Conservation (phyloP, 2,329 filamentous ascomycete genomes). For the Simplicillium aogashimaense region DNA sequence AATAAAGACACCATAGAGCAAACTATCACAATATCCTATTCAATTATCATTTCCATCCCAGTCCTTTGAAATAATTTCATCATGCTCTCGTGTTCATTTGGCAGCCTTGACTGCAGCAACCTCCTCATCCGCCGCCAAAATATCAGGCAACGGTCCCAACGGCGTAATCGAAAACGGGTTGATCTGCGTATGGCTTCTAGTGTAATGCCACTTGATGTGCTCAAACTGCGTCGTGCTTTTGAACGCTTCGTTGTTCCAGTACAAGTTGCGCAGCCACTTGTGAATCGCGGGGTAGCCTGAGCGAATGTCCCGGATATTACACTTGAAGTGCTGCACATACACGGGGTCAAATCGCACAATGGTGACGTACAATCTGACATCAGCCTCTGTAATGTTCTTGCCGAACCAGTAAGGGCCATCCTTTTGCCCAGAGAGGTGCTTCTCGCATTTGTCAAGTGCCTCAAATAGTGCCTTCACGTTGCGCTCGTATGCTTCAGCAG, state of each 20-base stretch:
- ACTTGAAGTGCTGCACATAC: conserved; percentile 84
- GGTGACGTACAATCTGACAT: conserved; percentile 67
- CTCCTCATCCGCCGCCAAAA: conserved; percentile 70
- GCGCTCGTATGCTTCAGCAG: conserved; percentile 71
- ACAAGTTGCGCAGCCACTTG: conserved; percentile 71
- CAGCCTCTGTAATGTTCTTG: conserved; percentile 65
- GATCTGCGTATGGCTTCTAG: conserved; percentile 53
- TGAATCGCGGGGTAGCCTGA: conserved; percentile 75
- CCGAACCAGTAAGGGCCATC: conserved; percentile 67
- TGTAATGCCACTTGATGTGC: conserved; percentile 81
- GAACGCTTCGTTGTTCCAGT: conserved; percentile 77
- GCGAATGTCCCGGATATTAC: conserved; percentile 77
- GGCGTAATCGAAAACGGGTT: conserved; percentile 70
- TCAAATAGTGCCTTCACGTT: conserved; percentile 63
- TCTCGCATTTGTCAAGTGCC: conserved; percentile 67
- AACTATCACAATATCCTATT: no score
- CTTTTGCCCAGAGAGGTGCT: conserved; percentile 44
- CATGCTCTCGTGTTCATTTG: not conserved
- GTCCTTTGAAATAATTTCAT: not conserved
- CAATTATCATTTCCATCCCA: not conserved
- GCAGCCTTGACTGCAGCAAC: conserved; percentile 44
- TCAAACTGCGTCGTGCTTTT: conserved; percentile 78
- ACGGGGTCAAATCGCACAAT: conserved; percentile 66
- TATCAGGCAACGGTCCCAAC: conserved; percentile 72
- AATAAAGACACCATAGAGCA: no score